Evolutionary conservation across 495 filamentous ascomycete genomes (phyloP), one percentile per base, ranked within the genome.

Genomic region (Penicillium canescens): DNA sequence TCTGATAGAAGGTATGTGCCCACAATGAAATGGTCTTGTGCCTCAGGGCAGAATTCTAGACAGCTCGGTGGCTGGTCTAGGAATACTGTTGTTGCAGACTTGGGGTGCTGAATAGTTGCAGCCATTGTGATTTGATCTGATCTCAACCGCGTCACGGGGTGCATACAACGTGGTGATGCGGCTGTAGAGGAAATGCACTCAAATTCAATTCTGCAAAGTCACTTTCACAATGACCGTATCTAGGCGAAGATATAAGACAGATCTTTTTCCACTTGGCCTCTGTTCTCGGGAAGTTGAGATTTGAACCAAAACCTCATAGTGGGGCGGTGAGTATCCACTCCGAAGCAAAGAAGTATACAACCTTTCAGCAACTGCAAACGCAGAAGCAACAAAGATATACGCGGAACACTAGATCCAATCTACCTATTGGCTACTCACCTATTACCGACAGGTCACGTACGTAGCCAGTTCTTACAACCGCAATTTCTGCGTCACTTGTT

Each of bases 1-100:
- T 80, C 78, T 47, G 90, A 78, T 23, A 97, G 77, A 42, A 86
- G 74, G 68, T 98, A 98, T 2, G 94, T 96, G 18, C 94, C 94
- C 36, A 96, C 79, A 1, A 96, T 69, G 58, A 96, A 86, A 58
- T 84, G 83, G 8, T 86, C 73, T 6, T 83, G 82, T 35, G 82
- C 60, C 5, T 68, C 62, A 0, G 87, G 88, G 48, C 84, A 88
- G 66, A 96, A 93, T 55, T 92, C 87, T 12, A 96, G 74, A 66
- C 91, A 96, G 65, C 90, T 91, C 2, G 92, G 92, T 10, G 90
- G 92, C 24, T 79, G 70, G 47, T 83, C 75, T 13, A 82, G 59
- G 52, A 69, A 73, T 41, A 73, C 57, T 3, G 75, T 77, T 4
- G 61, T 70, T 26, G 43, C 48, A 7, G 73, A 76, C 21, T 63